A percentile compares a stretch with the other conserved stretches of the same genome.
Conservation (phyloP, 2,329 filamentous ascomycete species). For the Ascocoryne sarcoides region DNA sequence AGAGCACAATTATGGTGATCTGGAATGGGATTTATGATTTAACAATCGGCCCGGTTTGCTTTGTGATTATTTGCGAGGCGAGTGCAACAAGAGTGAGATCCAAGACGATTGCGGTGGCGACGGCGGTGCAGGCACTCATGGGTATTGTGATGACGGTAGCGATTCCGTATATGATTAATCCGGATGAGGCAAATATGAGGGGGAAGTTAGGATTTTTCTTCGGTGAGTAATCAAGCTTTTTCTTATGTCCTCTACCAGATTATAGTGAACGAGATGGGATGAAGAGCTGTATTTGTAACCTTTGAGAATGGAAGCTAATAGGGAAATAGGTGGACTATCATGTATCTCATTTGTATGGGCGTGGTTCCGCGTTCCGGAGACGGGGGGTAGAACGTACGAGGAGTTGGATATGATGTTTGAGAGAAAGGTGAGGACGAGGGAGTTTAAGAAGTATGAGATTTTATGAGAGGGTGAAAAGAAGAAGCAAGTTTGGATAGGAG, state of each 20-base stretch:
- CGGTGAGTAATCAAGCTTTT: too few species aligned
- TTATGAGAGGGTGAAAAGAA: too few species aligned
- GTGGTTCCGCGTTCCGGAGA: not conserved
- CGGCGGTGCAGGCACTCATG: conserved; percentile 14
- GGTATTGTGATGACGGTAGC: conserved; percentile 18
- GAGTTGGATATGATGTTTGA: conserved; percentile 1
- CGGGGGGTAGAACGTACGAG: not conserved
- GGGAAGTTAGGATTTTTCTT: conserved; percentile 27
- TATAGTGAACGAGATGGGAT: too few species aligned
- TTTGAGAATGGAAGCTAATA: not conserved
- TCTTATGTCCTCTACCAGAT: not conserved
- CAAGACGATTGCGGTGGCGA: conserved; percentile 21
- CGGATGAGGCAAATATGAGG: conserved; percentile 25
- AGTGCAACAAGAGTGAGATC: conserved; percentile 35
- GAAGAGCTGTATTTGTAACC: too few species aligned
- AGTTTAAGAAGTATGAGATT: conserved; percentile 1
- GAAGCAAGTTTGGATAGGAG: too few species aligned
- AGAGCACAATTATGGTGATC: conserved; percentile 6
- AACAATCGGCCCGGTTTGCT: conserved; percentile 31
- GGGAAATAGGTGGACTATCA: not conserved
- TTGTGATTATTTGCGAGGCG: conserved; percentile 35
- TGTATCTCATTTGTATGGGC: not conserved
- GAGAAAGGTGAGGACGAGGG: not conserved
- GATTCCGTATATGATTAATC: conserved; percentile 29
- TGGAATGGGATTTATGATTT: conserved; percentile 19